Conservation (phyloP, 2,329 filamentous ascomycete genomes). For the Paecilomyces sp. region DNA sequence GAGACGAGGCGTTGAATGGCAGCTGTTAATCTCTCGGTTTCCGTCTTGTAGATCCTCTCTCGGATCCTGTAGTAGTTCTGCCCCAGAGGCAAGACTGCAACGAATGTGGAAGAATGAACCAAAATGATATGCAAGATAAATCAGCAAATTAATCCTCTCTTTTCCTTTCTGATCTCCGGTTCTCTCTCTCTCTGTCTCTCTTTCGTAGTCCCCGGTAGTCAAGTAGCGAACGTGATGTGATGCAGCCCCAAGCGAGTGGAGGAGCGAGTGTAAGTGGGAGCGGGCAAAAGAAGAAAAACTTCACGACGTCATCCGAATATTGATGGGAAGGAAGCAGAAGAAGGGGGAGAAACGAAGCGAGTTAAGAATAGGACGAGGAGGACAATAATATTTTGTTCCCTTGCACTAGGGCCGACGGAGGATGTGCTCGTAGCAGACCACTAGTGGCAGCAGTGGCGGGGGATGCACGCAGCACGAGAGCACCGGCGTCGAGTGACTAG, state of each 20-base stretch:
- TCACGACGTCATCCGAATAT: constrained; percentile 22
- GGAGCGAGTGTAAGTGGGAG: constrained; percentile 27
- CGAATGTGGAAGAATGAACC: not conserved
- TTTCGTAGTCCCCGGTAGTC: constrained; percentile 8
- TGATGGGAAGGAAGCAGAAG: constrained; percentile 1
- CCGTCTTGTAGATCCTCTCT: not conserved
- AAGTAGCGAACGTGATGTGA: constrained; percentile 35
- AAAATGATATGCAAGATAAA: not conserved
- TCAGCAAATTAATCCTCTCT: constrained; percentile 1
- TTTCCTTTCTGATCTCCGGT: constrained; percentile 6
- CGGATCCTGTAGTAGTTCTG: not conserved
- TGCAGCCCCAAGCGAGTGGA: constrained; percentile 31
- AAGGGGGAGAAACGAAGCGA: constrained; percentile 8
- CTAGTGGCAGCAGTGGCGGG: constrained; percentile 1
- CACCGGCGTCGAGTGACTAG: not conserved
- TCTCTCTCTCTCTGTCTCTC: not conserved
- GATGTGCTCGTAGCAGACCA: not conserved
- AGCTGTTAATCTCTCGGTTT: not conserved
- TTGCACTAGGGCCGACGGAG: constrained; percentile 1
- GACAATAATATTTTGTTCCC: constrained; percentile 7
- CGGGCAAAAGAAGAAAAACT: constrained; percentile 16
- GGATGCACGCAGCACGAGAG: not conserved
- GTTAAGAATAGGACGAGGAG: constrained; percentile 17
- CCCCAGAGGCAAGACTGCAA: not conserved
- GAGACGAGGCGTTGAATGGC: not conserved